Evolutionary conservation across 495 filamentous ascomycete genomes (phyloP).

Genomic region (Endocarpon pusillum): DNA sequence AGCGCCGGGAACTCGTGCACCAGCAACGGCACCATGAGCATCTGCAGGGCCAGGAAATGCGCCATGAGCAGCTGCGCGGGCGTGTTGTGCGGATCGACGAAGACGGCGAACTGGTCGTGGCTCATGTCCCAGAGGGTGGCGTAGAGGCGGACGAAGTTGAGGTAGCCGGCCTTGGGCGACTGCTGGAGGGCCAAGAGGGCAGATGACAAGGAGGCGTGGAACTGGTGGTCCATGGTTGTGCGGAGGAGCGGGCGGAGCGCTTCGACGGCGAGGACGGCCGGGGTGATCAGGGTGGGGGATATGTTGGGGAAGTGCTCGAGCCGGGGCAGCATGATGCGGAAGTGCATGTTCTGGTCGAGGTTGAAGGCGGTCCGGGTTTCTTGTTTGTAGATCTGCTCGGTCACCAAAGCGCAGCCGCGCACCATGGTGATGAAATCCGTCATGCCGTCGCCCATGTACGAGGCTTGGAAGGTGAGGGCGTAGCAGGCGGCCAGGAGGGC

Average conservation of each 20-base stretch:
- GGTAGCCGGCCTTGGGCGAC: constrained; percentile 17
- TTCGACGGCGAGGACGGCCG: constrained; percentile 19
- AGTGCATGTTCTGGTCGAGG: constrained; percentile 16
- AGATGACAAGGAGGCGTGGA: constrained; percentile 8
- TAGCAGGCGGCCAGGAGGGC: constrained; percentile 40
- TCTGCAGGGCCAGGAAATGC: constrained; percentile 41
- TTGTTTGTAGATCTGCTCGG: constrained; percentile 27
- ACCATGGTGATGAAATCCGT: constrained; percentile 46
- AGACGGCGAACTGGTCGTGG: constrained; percentile 32
- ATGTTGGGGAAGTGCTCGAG: constrained; percentile 19
- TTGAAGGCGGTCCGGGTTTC: constrained; percentile 30
- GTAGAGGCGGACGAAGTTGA: constrained; percentile 18
- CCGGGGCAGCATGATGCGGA: constrained; percentile 16
- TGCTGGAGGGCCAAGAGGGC: constrained; percentile 9
- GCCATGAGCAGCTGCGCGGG: constrained; percentile 32
- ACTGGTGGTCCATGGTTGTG: constrained; percentile 6
- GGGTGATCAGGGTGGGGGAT: constrained; percentile 16
- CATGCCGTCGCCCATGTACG: constrained; percentile 40
- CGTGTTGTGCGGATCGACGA: constrained; percentile 33
- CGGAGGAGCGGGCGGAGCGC: constrained; percentile 18
- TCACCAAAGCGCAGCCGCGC: constrained; percentile 37
- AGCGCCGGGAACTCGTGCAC: neutral
- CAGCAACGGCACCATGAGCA: constrained; percentile 30
- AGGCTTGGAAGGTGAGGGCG: constrained; percentile 41
- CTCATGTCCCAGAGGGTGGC: constrained; percentile 25